Evolutionary conservation across 1,284 basidiomycete species (phyloP).

Genomic region (Rhodotorula sp.): DNA sequence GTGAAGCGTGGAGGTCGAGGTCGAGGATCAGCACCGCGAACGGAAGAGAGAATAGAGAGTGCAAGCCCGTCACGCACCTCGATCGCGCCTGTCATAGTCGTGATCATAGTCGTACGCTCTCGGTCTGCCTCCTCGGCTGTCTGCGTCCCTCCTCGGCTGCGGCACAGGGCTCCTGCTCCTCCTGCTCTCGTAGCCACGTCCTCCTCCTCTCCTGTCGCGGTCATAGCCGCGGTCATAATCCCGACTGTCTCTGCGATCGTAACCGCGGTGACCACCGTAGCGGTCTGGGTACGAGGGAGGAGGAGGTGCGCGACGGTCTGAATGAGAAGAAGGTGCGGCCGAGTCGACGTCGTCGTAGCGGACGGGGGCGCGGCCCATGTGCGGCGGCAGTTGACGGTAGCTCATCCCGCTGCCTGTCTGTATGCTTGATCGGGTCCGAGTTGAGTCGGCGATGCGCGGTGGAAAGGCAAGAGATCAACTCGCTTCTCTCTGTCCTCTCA

Average conservation of each 20-base stretch:
- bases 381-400: constrained; percentile 2
- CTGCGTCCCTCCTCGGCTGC: constrained; percentile 6
- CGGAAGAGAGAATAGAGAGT: neutral
- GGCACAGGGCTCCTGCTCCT: constrained; percentile 21
- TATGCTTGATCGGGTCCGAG: no score
- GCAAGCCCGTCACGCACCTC: neutral
- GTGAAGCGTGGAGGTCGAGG: neutral
- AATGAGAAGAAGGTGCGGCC: neutral
- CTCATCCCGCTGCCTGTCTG: neutral
- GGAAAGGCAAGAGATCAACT: no score
- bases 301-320: constrained; percentile 1
- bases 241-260: neutral
- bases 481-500: no score
- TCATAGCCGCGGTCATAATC: neutral
- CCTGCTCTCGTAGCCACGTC: constrained; percentile 14
- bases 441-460: no score
- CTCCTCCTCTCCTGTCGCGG: neutral
- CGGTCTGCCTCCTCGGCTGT: neutral
- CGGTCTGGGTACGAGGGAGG: neutral
- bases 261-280: neutral
- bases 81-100: constrained; percentile 5
- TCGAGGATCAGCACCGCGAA: no score
- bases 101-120: constrained; percentile 16
- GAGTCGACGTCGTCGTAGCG: constrained; percentile 12
- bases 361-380: constrained; percentile 3